phyloP scores from a whole-genome alignment of 2,329 filamentous ascomycete genomes.

The Penicillium sp. region DNA sequence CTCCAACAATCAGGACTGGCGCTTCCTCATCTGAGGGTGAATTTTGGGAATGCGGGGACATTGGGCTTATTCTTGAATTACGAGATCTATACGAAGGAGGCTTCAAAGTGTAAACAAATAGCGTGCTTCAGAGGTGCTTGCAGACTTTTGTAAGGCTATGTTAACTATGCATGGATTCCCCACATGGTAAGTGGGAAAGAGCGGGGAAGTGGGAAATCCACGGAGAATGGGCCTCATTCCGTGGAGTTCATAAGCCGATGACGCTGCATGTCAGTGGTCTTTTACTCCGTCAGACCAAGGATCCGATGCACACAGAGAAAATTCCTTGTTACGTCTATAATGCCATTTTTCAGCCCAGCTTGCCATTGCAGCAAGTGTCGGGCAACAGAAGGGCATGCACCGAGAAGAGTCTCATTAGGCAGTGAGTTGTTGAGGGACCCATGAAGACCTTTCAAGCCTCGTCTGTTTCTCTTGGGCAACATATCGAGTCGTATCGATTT shows the following conservation, averaged over 20 bases:
- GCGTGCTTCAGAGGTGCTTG: not conserved
- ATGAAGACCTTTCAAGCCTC: not conserved
- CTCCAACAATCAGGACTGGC: slow-evolving; percentile 34
- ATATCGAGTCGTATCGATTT: not conserved
- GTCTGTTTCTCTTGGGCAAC: not conserved
- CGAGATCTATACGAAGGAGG: not conserved
- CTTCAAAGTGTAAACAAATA: not conserved
- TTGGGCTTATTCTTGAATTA: not conserved
- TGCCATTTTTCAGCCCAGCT: not conserved
- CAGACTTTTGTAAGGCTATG: not conserved
- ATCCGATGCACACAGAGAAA: not conserved
- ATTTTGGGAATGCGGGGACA: slow-evolving; percentile 1
- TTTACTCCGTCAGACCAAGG: not conserved
- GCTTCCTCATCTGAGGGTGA: not conserved
- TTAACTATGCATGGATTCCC: not conserved
- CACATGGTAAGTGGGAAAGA: slow-evolving; percentile 1
- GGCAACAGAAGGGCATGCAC: not conserved
- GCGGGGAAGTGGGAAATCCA: not conserved
- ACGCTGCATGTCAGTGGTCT: not conserved
- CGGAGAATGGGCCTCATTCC: not conserved
- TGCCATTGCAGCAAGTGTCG: not conserved
- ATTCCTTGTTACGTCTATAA: not conserved
- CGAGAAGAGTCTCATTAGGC: not conserved
- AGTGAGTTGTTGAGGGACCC: not conserved
- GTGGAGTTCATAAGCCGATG: not conserved